Conservation (phyloP, 2,329 filamentous ascomycete species). For the Colletotrichum incanum region DNA sequence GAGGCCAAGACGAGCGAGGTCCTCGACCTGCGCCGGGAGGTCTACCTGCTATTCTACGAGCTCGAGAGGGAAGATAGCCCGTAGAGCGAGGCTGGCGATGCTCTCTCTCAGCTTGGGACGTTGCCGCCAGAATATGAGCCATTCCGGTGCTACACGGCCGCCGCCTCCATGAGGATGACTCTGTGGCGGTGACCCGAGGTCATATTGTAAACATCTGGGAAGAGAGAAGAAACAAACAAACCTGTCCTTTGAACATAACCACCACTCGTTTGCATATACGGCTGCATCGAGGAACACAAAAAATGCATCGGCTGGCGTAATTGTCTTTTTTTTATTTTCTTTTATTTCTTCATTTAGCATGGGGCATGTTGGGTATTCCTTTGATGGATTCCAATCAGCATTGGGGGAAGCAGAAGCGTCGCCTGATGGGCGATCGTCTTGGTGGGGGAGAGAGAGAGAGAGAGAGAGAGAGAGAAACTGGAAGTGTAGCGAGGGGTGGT, state of each 20-base stretch:
- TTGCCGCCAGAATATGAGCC: constrained; percentile 35
- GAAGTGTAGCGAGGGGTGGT: too few relatives aligned
- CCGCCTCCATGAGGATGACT: constrained; percentile 25
- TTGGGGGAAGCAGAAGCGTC: not conserved
- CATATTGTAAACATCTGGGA: not conserved
- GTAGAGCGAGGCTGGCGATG: constrained; percentile 45
- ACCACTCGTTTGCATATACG: constrained; percentile 6
- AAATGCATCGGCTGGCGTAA: constrained; percentile 33
- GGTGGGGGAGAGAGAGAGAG: not conserved
- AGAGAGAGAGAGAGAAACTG: too few relatives aligned
- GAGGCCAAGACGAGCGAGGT: constrained; percentile 95
- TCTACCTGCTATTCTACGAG: constrained; percentile 97
- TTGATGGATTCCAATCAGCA: not conserved
- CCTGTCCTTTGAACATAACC: constrained; percentile 19
- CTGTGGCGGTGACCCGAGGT: constrained; percentile 20
- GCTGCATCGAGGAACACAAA: constrained; percentile 4
- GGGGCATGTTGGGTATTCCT: not conserved
- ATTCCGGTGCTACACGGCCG: constrained; percentile 26
- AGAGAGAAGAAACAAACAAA: not conserved
- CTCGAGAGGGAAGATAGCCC: constrained; percentile 69
- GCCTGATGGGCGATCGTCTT: not conserved
- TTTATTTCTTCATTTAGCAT: constrained; percentile 11
- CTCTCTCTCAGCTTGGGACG: constrained; percentile 17
- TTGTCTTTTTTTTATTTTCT: not conserved
- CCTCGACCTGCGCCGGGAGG: constrained; percentile 92